A percentile compares a stretch with the other conserved stretches of the same genome.
phyloP scores from a whole-genome alignment of 2,329 filamentous ascomycete species.

The Exophiala dermatitidis region DNA sequence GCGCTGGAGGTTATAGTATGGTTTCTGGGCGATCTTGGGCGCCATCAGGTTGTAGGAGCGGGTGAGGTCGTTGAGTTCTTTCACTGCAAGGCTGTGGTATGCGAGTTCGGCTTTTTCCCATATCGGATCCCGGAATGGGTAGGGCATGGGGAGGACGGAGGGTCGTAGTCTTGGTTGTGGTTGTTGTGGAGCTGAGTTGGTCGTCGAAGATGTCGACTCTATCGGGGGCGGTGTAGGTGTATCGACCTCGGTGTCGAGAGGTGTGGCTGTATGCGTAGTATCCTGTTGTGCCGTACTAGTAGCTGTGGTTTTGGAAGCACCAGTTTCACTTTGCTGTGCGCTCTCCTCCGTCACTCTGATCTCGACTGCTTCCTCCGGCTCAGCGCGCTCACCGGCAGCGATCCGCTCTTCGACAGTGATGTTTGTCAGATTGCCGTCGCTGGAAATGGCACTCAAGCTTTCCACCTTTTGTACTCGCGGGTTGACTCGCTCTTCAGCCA shows the following conservation, averaged over 20 bases:
- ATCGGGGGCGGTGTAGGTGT: too few species aligned
- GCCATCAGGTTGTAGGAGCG: constrained; percentile 94
- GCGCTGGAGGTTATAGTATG: constrained; percentile 76
- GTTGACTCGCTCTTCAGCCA: constrained; percentile 53
- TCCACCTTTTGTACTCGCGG: constrained; percentile 39
- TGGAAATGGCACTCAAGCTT: constrained; percentile 39
- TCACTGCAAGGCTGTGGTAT: constrained; percentile 70
- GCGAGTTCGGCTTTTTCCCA: constrained; percentile 67
- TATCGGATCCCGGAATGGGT: constrained; percentile 67
- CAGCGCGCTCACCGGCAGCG: constrained; percentile 14
- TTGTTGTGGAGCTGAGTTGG: constrained; percentile 20
- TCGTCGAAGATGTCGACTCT: not conserved
- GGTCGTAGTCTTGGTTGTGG: constrained; percentile 9
- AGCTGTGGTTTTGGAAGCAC: not conserved
- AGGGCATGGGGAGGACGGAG: constrained; percentile 36
- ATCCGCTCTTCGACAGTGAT: constrained; percentile 35
- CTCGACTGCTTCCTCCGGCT: constrained; percentile 13
- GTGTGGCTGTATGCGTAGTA: not conserved
- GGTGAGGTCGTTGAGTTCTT: constrained; percentile 69
- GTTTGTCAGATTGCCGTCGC: constrained; percentile 38
- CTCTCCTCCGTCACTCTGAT: constrained; percentile 28
- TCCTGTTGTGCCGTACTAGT: not conserved
- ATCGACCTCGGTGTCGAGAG: not conserved
- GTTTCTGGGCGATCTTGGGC: constrained; percentile 83
- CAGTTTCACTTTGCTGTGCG: constrained; percentile 3